Conservation (phyloP, 2,329 filamentous ascomycete species). For the Stromatinia cepivora region DNA sequence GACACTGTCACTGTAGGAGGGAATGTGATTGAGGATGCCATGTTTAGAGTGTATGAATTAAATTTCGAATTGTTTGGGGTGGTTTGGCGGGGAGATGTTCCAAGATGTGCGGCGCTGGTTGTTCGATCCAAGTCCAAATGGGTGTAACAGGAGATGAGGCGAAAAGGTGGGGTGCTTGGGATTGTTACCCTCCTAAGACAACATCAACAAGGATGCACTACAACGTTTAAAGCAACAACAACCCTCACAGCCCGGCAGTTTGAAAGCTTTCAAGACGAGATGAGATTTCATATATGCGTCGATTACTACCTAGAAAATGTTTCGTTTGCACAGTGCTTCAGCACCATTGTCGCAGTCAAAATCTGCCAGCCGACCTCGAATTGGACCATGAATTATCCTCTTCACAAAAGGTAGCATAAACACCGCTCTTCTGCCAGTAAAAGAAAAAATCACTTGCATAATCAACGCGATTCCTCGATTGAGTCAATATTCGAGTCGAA, state of each 20-base stretch:
- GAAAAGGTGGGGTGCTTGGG: neutral
- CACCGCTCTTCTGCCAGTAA: neutral
- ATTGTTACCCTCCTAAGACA: neutral
- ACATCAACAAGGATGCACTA: neutral
- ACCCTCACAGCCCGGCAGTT: neutral
- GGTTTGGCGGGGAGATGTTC: neutral
- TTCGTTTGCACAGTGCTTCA: neutral
- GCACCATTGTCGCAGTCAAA: neutral
- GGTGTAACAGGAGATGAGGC: neutral
- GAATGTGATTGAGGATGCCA: neutral
- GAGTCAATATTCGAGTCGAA: no score
- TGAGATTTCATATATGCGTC: neutral
- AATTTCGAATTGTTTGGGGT: neutral
- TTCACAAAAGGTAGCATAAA: neutral
- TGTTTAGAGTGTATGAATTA: neutral
- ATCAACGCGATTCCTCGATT: neutral
- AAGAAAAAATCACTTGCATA: no score
- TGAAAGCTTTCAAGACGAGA: neutral
- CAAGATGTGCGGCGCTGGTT: neutral
- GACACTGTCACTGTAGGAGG: slow-evolving; percentile 44
- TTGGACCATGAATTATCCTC: neutral
- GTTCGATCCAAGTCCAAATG: no score
- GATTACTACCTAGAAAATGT: neutral
- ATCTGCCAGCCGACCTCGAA: neutral
- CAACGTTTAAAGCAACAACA: neutral